These are phyloP conservation scores for Herpetospermum pedunculosum DNA, from an alignment of 306 rosid species.

Conservation along the genomic window DNA sequence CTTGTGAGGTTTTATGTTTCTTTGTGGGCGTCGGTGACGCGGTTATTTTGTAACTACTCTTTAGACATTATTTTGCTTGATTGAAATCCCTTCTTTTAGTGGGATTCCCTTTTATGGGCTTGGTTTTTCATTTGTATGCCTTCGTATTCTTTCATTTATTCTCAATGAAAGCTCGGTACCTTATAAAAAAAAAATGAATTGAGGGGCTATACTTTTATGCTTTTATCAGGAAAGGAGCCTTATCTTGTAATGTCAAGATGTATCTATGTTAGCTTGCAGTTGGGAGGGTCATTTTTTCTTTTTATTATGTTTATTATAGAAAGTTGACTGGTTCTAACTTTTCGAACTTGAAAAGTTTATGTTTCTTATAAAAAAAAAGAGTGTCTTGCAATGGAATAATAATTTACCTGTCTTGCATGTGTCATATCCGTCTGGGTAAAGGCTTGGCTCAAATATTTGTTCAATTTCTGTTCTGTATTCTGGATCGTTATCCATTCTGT, in stretches of 20 bases:
- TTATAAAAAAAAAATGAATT: too few relatives aligned
- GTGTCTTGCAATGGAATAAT: neutral
- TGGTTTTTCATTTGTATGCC: too few relatives aligned
- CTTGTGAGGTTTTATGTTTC: too few relatives aligned
- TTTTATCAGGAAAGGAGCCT: neutral
- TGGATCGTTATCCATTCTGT: neutral
- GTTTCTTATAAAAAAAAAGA: neutral
- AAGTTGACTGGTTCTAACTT: neutral
- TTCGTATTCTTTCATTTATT: too few relatives aligned
- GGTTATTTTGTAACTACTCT: too few relatives aligned
- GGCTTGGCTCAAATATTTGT: neutral
- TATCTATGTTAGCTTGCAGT: neutral
- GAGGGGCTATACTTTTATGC: neutral
- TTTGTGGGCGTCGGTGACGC: too few relatives aligned
- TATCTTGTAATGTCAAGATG: neutral
- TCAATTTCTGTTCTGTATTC: neutral
- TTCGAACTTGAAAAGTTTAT: neutral
- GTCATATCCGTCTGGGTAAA: neutral
- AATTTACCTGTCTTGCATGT: neutral
- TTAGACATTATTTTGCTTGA: too few relatives aligned
- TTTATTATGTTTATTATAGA: neutral
- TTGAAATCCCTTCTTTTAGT: too few relatives aligned
- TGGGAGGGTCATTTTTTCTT: neutral
- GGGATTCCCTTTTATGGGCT: too few relatives aligned
- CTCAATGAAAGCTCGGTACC: too few relatives aligned